Evolutionary conservation across 176 grass and related monocot genomes (phyloP), one percentile per base, ranked within the genome.

Genomic region (Oryza coarctata): DNA sequence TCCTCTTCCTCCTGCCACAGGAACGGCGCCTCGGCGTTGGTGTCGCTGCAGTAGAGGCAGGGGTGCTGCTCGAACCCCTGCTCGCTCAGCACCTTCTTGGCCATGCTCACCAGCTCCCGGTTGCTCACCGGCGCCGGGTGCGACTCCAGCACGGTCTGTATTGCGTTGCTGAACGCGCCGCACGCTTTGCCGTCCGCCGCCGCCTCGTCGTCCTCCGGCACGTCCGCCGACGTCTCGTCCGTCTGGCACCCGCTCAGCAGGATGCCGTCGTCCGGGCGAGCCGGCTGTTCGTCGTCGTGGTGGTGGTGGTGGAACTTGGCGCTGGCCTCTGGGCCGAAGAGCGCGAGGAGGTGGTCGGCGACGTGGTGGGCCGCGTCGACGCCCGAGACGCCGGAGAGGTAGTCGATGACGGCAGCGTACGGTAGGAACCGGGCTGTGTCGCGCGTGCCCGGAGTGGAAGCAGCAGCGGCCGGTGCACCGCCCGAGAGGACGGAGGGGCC

Each of bases 221-320:
- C 88, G 79, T 97, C 94, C 2, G 83, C 80, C 0, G 89, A 97
- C 11, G 87, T 92, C 89, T 97, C 92, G 76, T 94, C 65, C 17
- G 74, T 72, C 85, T 97, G 89, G 83, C 94, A 97, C 65, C 91
- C 92, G 68, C 92, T 97, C 40, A 97, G 89, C 26, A 97, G 89
- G 73, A 92, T 90, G 43, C 89, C 94, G 6, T 70, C 80, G 71
- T 93, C 86, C 20, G n/a, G 10, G 38, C n/a, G 38, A 9, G 65
- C 11, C 12, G 41, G 11, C 70, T 33, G 41, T 50, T 43, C 4
- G 49, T 14, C 8, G 9, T 27, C 4, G 32, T 0, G 9, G 20
- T 13, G 35, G 45, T 18, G 4, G 4, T 14, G 1, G 34, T 44
- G 78, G 76, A 88, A 97, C 82, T 85, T 94, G 79, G 89, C 49